Percentiles rank a stretch among this genome's conserved stretches.
These are phyloP conservation scores for Aureobasidium melanogenum DNA, from an alignment of 2,329 filamentous ascomycete species.

Conservation along the genomic window DNA sequence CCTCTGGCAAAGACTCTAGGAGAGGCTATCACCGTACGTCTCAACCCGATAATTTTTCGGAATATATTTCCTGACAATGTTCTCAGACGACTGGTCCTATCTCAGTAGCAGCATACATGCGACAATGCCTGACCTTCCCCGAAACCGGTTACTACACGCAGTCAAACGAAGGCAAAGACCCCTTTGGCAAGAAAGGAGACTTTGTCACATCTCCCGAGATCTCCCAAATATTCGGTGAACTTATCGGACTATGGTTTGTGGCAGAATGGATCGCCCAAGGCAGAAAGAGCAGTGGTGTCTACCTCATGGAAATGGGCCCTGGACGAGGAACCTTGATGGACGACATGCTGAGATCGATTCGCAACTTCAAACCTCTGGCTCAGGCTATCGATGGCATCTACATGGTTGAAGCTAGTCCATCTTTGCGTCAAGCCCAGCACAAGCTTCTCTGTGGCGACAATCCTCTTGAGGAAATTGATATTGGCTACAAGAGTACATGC, in stretches of 20 bases:
- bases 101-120: constrained; percentile 91
- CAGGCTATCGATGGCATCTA: constrained; percentile 78
- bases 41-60: constrained; percentile 8
- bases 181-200: constrained; percentile 88
- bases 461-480: constrained; percentile 58
- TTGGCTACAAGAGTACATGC: constrained; percentile 64
- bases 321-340: constrained; percentile 95
- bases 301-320: constrained; percentile 89
- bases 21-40: constrained; percentile 70
- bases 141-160: constrained; percentile 90
- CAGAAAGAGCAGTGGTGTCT: constrained; percentile 60
- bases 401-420: constrained; percentile 84
- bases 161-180: constrained; percentile 60
- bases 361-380: constrained; percentile 70
- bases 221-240: constrained; percentile 91
- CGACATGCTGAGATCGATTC: constrained; percentile 82
- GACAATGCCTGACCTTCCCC: constrained; percentile 90
- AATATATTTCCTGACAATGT: constrained; percentile 19
- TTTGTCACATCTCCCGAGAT: constrained; percentile 98
- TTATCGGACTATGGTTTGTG: constrained; percentile 89
- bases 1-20: constrained; percentile 80
- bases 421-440: constrained; percentile 69
- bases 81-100: constrained; percentile 75
- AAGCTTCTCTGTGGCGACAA: constrained; percentile 70
- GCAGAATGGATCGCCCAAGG: constrained; percentile 96